A percentile compares a stretch with the other conserved stretches of the same genome.
phyloP scores from a whole-genome alignment of 331 rosid genomes.

The Spiraea crenata region DNA sequence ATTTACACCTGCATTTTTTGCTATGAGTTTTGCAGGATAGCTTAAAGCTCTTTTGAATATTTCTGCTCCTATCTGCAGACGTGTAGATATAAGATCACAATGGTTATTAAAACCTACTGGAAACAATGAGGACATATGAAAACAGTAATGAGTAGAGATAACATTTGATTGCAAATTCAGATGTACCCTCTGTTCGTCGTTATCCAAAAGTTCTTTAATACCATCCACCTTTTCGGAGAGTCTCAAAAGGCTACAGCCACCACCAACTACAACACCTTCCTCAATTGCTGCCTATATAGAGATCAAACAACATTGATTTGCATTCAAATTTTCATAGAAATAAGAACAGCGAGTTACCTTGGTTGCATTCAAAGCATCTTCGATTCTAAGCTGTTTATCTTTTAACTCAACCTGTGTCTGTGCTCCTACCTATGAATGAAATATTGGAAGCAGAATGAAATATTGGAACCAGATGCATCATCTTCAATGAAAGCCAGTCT shows the following conservation, averaged over 20 bases:
- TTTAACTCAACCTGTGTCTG: conserved; percentile 89
- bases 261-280: conserved; percentile 96
- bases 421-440: conserved; percentile 81
- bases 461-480: conserved; percentile 23
- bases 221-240: conserved; percentile 66
- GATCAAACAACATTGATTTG: conserved; percentile 5
- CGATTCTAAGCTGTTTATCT: conserved; percentile 85
- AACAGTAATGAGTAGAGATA: background rate
- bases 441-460: no score
- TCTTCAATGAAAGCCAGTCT: conserved; percentile 16
- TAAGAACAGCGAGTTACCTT: conserved; percentile 48
- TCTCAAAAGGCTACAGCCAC: conserved; percentile 92
- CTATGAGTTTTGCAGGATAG: conserved; percentile 78
- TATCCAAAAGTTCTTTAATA: conserved; percentile 64
- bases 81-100: background rate
- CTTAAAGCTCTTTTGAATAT: conserved; percentile 77
- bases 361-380: conserved; percentile 92
- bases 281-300: conserved; percentile 87
- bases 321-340: conserved; percentile 16
- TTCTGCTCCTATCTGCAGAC: conserved; percentile 85
- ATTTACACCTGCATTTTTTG: conserved; percentile 91
- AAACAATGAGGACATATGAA: background rate
- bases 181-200: conserved; percentile 82
- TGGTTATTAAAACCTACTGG: background rate
- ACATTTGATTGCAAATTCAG: background rate